These are phyloP conservation scores for Cryptococcus sp. DNA, from an alignment of 1,284 basidiomycete species.

Conservation along the genomic window DNA sequence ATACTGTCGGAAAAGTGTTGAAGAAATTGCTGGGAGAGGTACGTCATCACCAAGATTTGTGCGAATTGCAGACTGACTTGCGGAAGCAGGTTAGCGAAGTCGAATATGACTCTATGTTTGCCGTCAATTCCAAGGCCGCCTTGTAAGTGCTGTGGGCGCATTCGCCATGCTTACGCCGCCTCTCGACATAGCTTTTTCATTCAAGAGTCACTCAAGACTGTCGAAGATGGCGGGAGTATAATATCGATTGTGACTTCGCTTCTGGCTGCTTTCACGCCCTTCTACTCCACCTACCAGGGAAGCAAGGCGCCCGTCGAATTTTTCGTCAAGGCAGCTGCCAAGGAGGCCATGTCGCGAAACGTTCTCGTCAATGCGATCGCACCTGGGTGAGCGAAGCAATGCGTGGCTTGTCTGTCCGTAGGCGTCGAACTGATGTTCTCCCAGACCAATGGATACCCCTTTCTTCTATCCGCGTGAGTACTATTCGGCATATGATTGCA, in stretches of 20 bases:
- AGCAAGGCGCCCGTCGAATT: constrained; percentile 32
- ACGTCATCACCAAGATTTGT: too few relatives aligned
- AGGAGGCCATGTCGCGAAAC: constrained; percentile 13
- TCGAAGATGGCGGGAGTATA: constrained; percentile 26
- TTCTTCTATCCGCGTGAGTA: constrained; percentile 1
- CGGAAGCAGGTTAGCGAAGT: constrained; percentile 15
- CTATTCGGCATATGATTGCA: too few relatives aligned
- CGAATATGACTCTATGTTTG: constrained; percentile 32
- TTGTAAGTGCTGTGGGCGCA: constrained; percentile 3
- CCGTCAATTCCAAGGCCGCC: constrained; percentile 28
- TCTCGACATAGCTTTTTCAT: constrained; percentile 21
- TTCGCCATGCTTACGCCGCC: too few relatives aligned
- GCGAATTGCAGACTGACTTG: too few relatives aligned
- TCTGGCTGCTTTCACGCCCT: constrained; percentile 26
- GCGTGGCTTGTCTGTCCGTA: too few relatives aligned
- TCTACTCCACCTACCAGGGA: constrained; percentile 32
- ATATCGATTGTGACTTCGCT: constrained; percentile 27
- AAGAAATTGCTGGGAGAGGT: constrained; percentile 26
- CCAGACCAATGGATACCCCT: constrained; percentile 3
- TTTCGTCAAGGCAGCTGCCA: constrained; percentile 29
- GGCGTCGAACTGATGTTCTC: too few relatives aligned
- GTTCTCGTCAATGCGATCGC: constrained; percentile 5
- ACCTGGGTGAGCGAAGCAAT: too few relatives aligned
- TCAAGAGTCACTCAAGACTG: constrained; percentile 21
- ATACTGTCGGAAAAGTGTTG: constrained; percentile 34